Evolutionary conservation across 2,329 filamentous ascomycete species (phyloP).

Genomic region (Epichloe sylvatica): DNA sequence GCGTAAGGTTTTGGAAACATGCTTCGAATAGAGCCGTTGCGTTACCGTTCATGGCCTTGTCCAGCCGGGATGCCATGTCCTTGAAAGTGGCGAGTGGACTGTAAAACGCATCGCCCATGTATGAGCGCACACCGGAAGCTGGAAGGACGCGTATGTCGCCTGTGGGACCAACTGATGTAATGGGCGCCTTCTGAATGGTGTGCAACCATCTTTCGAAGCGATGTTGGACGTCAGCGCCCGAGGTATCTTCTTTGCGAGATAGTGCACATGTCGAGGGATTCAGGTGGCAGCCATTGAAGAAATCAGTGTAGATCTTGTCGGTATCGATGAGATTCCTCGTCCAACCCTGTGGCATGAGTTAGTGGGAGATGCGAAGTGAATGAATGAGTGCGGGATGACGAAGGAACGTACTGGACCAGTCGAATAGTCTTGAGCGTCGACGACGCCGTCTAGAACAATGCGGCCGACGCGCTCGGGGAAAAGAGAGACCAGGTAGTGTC

Average conservation of each 20-base stretch:
- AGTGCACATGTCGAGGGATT: conserved; percentile 5
- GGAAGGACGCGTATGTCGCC: conserved; percentile 13
- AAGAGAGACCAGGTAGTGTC: conserved; percentile 13
- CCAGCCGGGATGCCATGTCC: conserved; percentile 2
- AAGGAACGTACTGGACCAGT: conserved; percentile 12
- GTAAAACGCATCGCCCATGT: conserved; percentile 16
- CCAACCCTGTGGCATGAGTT: conserved; percentile 12
- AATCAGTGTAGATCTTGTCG: conserved; percentile 14
- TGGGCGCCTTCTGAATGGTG: conserved; percentile 11
- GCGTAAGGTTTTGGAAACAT: neutral
- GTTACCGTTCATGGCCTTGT: conserved; percentile 4
- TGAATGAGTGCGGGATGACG: neutral
- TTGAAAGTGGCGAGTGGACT: conserved; percentile 10
- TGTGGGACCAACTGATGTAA: conserved; percentile 8
- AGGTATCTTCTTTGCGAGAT: conserved; percentile 1
- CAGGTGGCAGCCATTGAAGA: conserved; percentile 20
- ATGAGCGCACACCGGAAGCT: conserved; percentile 5
- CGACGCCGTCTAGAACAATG: conserved; percentile 21
- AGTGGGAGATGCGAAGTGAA: neutral
- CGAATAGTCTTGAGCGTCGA: conserved; percentile 20
- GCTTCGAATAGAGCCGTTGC: neutral
- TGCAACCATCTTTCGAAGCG: conserved; percentile 15
- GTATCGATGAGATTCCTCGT: conserved; percentile 19
- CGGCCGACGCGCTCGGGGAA: conserved; percentile 18
- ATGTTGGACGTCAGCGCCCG: conserved; percentile 2